Evolutionary conservation across 1,284 basidiomycete genomes (phyloP), one percentile per base, ranked within the genome.

Genomic region (Ustilago shanxiensis): DNA sequence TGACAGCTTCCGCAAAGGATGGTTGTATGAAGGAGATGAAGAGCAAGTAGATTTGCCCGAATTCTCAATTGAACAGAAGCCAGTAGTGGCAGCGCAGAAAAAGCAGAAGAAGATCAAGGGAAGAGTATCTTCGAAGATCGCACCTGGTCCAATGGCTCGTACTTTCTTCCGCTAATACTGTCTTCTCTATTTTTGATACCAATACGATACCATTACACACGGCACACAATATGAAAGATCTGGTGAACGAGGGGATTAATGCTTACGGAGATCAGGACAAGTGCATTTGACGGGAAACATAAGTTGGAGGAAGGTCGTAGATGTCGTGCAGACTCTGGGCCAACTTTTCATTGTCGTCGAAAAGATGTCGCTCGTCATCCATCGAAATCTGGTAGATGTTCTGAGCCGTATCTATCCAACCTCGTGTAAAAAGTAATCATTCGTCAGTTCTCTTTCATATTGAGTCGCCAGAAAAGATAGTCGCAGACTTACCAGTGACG

Each of bases 231-330:
- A 2, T 22, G 41, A 22, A 16, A 44, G n/a, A n/a, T 11, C 26
- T 2, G 2, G n/a, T 24, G 9, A 20, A 45, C 18, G 37, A 26
- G 7, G 0, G 31, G n/a, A 53, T n/a, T n/a, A n/a, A n/a, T n/a
- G n/a, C n/a, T n/a, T n/a, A n/a, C n/a, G n/a, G 1, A 22, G 18
- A 14, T 45, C 26, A 62, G 18, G 52, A 54, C 14, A 72, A 57
- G 31, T 72, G 66, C 39, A 69, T 49, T 41, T 77, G 63, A 22
- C 74, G 63, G 20, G 66, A 70, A 28, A 79, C 75, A n/a, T 72
- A 64, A 13, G 75, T 77, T 6, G 78, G 78, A 11, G 78, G 74
- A 3, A 79, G 47, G 45, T 79, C 78, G 44, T 79, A 79, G 29
- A 77, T 70, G 39, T 77, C 78, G 22, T 68, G 58, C 51, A 73